A percentile compares a stretch with the other conserved stretches of the same genome.
Conservation (phyloP, 2,329 filamentous ascomycete species). For the Xylaria sp. region DNA sequence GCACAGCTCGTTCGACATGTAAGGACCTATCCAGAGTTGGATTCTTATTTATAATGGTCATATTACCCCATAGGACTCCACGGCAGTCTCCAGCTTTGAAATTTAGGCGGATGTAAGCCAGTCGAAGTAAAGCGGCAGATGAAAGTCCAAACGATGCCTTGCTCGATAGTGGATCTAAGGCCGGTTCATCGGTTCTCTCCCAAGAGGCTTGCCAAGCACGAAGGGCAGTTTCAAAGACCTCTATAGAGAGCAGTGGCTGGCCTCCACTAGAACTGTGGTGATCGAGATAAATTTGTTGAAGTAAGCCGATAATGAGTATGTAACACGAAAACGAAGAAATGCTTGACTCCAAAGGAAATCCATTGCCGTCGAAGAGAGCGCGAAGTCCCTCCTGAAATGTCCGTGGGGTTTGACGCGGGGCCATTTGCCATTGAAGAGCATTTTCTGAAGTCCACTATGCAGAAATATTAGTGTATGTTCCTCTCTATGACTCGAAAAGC, state of each 20-base stretch:
- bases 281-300: conserved; percentile 3
- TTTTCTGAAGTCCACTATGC: neutral
- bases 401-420: neutral
- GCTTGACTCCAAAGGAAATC: neutral
- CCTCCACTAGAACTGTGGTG: neutral
- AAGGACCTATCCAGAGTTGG: conserved; percentile 54
- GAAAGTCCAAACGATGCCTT: conserved; percentile 63
- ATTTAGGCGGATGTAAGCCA: conserved; percentile 38
- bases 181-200: conserved; percentile 63
- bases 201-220: conserved; percentile 62
- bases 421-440: neutral
- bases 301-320: neutral
- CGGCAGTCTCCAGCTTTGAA: conserved; percentile 58
- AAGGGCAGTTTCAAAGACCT: conserved; percentile 57
- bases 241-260: conserved; percentile 51
- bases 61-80: conserved; percentile 58
- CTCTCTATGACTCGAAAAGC: neutral
- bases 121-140: conserved; percentile 47
- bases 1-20: conserved; percentile 51
- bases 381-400: neutral
- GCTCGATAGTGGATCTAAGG: conserved; percentile 62
- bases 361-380: neutral
- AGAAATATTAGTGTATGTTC: neutral
- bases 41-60: conserved; percentile 54
- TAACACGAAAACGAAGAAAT: conserved; percentile 1